These are phyloP conservation scores for Rhexocercosporidium sp. DNA, from an alignment of 2,329 filamentous ascomycete genomes.

Conservation along the genomic window DNA sequence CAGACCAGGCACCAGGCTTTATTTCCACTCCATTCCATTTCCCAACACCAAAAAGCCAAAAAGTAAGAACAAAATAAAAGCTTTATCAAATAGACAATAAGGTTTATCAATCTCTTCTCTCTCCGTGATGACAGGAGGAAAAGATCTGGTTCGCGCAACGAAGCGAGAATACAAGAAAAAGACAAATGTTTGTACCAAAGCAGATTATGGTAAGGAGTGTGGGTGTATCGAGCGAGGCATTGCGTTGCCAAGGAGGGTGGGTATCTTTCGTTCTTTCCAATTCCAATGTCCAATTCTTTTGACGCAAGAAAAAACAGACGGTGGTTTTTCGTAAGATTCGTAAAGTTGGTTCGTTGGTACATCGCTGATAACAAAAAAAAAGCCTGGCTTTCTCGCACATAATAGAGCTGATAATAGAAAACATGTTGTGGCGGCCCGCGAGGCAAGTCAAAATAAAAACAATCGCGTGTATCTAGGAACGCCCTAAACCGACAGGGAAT, in stretches of 20 bases:
- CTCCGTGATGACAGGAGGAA: background rate
- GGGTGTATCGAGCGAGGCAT: conserved; percentile 4
- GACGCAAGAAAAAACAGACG: conserved; percentile 18
- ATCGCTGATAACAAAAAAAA: conserved; percentile 12
- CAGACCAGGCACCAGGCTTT: conserved; percentile 1
- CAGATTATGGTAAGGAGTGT: conserved; percentile 10
- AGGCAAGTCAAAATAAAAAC: conserved; percentile 11
- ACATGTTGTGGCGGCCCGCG: conserved; percentile 6
- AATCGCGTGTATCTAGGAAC: conserved; percentile 21
- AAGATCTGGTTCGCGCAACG: background rate
- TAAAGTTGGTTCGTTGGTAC: conserved; percentile 18
- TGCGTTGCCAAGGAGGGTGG: conserved; percentile 40
- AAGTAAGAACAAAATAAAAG: conserved; percentile 1
- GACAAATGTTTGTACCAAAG: conserved; percentile 14
- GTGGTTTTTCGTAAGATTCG: conserved; percentile 22
- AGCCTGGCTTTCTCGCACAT: background rate
- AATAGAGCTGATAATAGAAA: background rate
- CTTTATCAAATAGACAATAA: conserved; percentile 19
- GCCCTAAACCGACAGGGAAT: conserved; percentile 40
- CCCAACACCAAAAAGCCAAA: background rate
- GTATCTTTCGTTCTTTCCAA: conserved; percentile 18
- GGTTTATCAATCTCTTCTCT: background rate
- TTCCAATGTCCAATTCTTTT: conserved; percentile 10
- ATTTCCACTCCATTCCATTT: background rate
- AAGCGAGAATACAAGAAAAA: conserved; percentile 22